Evolutionary conservation across 2,329 filamentous ascomycete species (phyloP).

Genomic region (Colletotrichum sp.): DNA sequence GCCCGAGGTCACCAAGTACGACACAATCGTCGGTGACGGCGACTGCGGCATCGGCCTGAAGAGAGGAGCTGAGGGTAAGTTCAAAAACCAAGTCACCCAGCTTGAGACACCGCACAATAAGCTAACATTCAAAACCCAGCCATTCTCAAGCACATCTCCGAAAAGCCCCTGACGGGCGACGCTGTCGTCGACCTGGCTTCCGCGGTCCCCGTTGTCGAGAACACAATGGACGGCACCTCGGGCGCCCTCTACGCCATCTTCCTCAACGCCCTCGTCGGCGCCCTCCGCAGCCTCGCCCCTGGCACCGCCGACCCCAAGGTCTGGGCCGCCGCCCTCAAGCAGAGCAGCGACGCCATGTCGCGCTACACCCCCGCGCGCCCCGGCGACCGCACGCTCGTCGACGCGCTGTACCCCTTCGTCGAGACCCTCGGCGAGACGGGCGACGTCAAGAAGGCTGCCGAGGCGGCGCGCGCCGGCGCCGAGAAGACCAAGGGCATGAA

Average conservation of each 20-base stretch:
- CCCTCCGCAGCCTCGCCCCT: constrained; percentile 49
- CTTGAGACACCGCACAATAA: background rate
- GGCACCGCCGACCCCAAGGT: constrained; percentile 44
- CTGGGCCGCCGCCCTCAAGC: constrained; percentile 71
- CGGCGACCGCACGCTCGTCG: constrained; percentile 89
- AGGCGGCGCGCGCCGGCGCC: constrained; percentile 76
- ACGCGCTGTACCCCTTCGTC: constrained; percentile 89
- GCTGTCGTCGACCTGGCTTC: constrained; percentile 56
- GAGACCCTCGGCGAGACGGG: constrained; percentile 69
- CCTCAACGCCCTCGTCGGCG: constrained; percentile 81
- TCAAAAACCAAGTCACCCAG: background rate
- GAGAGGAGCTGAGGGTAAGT: constrained; percentile 78
- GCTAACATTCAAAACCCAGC: constrained; percentile 41
- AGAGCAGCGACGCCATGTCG: constrained; percentile 73
- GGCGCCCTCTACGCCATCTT: constrained; percentile 79
- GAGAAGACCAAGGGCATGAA: constrained; percentile 91
- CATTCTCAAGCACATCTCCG: constrained; percentile 54
- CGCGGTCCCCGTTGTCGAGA: constrained; percentile 61
- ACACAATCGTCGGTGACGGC: constrained; percentile 87
- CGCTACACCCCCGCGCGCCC: constrained; percentile 89
- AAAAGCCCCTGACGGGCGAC: constrained; percentile 53
- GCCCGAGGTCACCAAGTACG: constrained; percentile 74
- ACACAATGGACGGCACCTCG: constrained; percentile 66
- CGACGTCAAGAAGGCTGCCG: constrained; percentile 74
- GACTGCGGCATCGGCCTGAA: constrained; percentile 89